phyloP scores from a whole-genome alignment of 2,329 filamentous ascomycete genomes.

The Beauveria varroae region DNA sequence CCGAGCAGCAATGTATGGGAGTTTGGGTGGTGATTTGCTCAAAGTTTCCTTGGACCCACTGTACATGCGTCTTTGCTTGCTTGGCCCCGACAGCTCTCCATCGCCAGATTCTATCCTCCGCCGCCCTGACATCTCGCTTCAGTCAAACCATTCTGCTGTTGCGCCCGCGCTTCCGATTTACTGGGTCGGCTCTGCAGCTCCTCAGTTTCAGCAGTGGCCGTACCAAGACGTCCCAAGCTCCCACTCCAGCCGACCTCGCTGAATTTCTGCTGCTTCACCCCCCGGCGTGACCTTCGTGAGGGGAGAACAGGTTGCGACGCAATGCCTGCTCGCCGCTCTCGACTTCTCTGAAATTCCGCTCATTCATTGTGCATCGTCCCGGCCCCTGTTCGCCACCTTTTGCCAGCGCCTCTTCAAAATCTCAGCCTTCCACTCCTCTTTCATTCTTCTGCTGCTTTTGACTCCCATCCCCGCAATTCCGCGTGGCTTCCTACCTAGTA shows the following conservation, averaged over 20 bases:
- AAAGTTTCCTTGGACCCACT: not conserved
- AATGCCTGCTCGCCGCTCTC: conserved; percentile 1
- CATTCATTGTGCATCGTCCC: not conserved
- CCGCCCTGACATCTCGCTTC: not conserved
- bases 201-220: not conserved
- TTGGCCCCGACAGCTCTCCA: not conserved
- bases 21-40: too few relatives aligned
- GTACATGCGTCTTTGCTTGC: not conserved
- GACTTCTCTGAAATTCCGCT: not conserved
- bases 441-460: not conserved
- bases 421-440: not conserved
- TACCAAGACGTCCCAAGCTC: not conserved
- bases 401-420: not conserved
- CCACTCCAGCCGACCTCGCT: too few relatives aligned
- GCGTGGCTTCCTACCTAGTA: not conserved
- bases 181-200: not conserved
- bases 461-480: not conserved
- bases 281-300: not conserved
- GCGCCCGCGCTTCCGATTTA: not conserved
- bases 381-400: not conserved
- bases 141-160: not conserved
- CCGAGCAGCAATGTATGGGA: not conserved
- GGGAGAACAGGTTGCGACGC: conserved; percentile 9
- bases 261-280: not conserved
- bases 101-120: conserved; percentile 2